Conservation (phyloP, 1,284 basidiomycete species). For the Sphagnurus paluster region DNA sequence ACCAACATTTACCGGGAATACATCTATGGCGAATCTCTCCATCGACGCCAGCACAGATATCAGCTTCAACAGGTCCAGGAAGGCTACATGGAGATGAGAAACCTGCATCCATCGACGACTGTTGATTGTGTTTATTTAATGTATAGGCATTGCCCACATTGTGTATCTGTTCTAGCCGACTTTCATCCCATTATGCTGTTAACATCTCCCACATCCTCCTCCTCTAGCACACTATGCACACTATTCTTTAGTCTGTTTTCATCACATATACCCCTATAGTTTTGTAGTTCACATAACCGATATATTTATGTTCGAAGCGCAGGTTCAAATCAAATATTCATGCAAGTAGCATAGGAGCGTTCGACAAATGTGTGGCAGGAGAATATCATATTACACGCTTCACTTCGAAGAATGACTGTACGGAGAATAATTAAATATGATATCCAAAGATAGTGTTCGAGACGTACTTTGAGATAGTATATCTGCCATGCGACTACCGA, state of each 20-base stretch:
- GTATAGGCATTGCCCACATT: constrained; percentile 14
- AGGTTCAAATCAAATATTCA: background rate
- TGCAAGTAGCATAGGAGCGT: constrained; percentile 3
- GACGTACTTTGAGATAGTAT: constrained; percentile 91
- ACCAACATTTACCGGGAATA: constrained; percentile 29
- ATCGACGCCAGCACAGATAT: constrained; percentile 51
- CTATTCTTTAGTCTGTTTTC: constrained; percentile 6
- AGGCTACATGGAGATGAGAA: constrained; percentile 52
- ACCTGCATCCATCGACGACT: constrained; percentile 1
- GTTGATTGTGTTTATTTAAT: constrained; percentile 9
- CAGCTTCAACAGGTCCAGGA: constrained; percentile 42
- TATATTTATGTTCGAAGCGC: background rate
- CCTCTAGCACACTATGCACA: constrained; percentile 15
- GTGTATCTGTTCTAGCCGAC: constrained; percentile 17
- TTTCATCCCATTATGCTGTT: constrained; percentile 14
- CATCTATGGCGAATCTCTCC: constrained; percentile 33
- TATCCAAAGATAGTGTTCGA: background rate
- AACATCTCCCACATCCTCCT: constrained; percentile 7
- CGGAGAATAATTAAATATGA: constrained; percentile 11
- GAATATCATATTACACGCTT: constrained; percentile 80
- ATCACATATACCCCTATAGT: constrained; percentile 21
- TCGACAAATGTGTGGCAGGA: constrained; percentile 2
- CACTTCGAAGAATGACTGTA: constrained; percentile 92
- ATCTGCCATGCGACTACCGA: constrained; percentile 95
- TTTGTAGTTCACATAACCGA: constrained; percentile 8